Evolutionary conservation across 768 basidiomycete species (phyloP).

Genomic region (Agrocybe chaxingu): DNA sequence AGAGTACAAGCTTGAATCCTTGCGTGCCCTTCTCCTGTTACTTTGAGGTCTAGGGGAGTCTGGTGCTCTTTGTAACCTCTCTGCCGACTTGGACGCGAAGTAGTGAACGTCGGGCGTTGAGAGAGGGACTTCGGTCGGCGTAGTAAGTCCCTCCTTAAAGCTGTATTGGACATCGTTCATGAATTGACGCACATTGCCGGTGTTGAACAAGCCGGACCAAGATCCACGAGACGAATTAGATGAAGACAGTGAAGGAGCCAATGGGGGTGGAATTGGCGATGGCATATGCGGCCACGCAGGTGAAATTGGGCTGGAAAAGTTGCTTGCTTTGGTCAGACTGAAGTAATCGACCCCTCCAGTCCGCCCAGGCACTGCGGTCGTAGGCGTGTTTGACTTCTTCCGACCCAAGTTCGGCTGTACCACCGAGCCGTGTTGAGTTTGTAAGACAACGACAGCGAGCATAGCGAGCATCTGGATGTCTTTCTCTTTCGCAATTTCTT

Average conservation of each 20-base stretch:
- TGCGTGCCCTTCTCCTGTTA: slow-evolving; percentile 19
- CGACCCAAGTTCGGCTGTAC: slow-evolving; percentile 9
- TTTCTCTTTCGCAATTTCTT: slow-evolving; percentile 41
- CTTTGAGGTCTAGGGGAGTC: slow-evolving; percentile 13
- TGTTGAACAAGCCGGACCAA: slow-evolving; percentile 77
- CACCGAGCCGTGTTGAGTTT: slow-evolving; percentile 29
- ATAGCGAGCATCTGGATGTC: slow-evolving; percentile 85
- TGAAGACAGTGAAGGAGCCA: slow-evolving; percentile 40
- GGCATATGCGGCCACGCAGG: slow-evolving; percentile 53
- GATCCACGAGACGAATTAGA: slow-evolving; percentile 71
- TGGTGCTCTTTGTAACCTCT: slow-evolving; percentile 12
- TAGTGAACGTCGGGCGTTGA: slow-evolving; percentile 19
- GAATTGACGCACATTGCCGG: slow-evolving; percentile 65
- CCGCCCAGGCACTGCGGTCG: slow-evolving; percentile 9
- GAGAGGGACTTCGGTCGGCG: slow-evolving; percentile 30
- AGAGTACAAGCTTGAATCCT: slow-evolving; percentile 24
- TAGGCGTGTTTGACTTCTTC: slow-evolving; percentile 9
- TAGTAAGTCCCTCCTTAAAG: slow-evolving; percentile 39
- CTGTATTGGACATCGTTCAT: slow-evolving; percentile 61
- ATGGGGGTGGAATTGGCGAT: slow-evolving; percentile 36
- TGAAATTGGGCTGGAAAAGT: slow-evolving; percentile 38
- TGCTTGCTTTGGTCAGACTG: slow-evolving; percentile 38
- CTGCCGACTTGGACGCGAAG: slow-evolving; percentile 14
- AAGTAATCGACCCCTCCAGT: slow-evolving; percentile 55
- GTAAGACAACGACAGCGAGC: slow-evolving; percentile 65